phyloP scores from a whole-genome alignment of 2,329 filamentous ascomycete species.

The Westerdykella aurantiaca region DNA sequence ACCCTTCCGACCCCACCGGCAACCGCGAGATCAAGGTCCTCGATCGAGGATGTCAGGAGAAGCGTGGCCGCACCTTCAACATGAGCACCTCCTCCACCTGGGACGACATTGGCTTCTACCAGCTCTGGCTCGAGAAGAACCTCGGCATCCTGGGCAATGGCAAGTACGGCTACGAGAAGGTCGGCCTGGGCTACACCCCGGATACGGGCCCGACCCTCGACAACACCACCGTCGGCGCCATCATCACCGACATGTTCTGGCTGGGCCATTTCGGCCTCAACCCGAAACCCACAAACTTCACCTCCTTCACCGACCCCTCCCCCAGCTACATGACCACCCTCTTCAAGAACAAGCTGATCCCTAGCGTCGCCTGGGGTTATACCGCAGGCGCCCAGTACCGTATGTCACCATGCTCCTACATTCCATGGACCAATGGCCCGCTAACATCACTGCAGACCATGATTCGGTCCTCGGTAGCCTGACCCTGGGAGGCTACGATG shows the following conservation, averaged over 20 bases:
- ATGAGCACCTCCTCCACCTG: constrained; percentile 52
- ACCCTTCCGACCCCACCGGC: constrained; percentile 54
- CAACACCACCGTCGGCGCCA: constrained; percentile 40
- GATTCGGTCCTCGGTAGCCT: constrained; percentile 43
- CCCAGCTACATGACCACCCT: constrained; percentile 50
- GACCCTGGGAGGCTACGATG: constrained; percentile 66
- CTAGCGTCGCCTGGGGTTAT: constrained; percentile 69
- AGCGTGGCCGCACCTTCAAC: constrained; percentile 57
- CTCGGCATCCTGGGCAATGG: constrained; percentile 58
- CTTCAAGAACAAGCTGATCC: constrained; percentile 53
- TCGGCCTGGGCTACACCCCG: constrained; percentile 38
- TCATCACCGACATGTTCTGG: constrained; percentile 40
- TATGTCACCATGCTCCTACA: constrained; percentile 34
- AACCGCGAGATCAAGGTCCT: constrained; percentile 19
- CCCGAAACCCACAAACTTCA: constrained; percentile 47
- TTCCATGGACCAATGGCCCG: constrained; percentile 1
- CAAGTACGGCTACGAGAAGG: constrained; percentile 54
- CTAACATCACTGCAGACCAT: constrained; percentile 17
- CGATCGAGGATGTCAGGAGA: constrained; percentile 43
- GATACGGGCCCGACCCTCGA: constrained; percentile 38
- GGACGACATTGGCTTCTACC: constrained; percentile 54
- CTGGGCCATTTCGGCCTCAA: constrained; percentile 46
- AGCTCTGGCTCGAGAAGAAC: constrained; percentile 52
- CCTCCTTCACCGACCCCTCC: constrained; percentile 49
- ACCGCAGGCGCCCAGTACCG: constrained; percentile 70